Conservation (phyloP, 176 grass and related monocot species). For the Triticum aestivum region DNA sequence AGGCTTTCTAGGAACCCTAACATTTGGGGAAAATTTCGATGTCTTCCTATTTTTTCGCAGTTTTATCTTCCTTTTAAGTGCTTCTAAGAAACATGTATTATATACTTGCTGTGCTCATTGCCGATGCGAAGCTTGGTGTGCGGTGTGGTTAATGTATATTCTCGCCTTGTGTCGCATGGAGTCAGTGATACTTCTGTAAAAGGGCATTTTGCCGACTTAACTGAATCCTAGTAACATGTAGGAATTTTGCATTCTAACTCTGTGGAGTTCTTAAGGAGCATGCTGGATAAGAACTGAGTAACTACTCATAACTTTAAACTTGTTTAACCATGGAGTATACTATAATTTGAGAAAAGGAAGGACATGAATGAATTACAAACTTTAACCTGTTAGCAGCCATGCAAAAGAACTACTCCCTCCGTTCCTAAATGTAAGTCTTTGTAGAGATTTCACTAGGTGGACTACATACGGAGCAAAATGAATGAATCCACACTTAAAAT, state of each 20-base stretch:
- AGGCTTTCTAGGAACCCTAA: conserved; percentile 32
- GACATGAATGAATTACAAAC: not conserved
- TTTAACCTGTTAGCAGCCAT: not conserved
- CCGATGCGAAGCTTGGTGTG: not conserved
- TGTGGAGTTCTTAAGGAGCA: not conserved
- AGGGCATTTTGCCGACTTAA: not conserved
- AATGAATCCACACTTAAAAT: too few relatives aligned
- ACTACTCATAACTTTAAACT: not conserved
- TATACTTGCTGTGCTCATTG: not conserved
- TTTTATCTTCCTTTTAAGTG: too few relatives aligned
- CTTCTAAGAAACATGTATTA: not conserved
- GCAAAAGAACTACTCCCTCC: not conserved
- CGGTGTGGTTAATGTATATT: not conserved
- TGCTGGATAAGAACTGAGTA: not conserved
- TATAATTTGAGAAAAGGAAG: not conserved
- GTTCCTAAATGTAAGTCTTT: too few relatives aligned
- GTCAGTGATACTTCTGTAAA: not conserved
- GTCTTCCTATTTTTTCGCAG: not conserved
- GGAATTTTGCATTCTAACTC: not conserved
- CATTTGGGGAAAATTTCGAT: not conserved
- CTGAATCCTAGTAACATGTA: not conserved
- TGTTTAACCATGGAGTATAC: not conserved
- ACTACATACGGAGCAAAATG: too few relatives aligned
- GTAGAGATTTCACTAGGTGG: too few relatives aligned
- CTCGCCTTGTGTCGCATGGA: not conserved